These are phyloP conservation scores for Eutrema salsugineum DNA, from an alignment of 441 rosid species.

Conservation along the genomic window DNA sequence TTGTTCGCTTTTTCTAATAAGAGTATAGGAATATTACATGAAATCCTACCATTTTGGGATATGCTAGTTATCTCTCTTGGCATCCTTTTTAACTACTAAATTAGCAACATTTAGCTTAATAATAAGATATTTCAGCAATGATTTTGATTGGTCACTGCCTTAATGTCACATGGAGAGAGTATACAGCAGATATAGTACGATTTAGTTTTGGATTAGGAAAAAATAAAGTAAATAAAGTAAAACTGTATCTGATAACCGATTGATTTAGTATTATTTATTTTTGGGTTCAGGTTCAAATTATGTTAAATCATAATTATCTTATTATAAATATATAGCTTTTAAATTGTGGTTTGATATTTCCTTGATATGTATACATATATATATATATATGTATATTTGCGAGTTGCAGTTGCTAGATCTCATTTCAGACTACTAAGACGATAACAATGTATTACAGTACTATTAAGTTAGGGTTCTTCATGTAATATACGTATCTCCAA, in stretches of 20 bases:
- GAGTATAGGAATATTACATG: constrained; percentile 11
- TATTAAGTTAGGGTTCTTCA: neutral
- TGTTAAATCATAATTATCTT: neutral
- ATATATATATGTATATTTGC: too few species aligned
- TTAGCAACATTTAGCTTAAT: neutral
- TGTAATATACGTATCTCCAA: neutral
- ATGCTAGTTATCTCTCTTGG: constrained; percentile 22
- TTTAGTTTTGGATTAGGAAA: neutral
- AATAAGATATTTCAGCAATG: constrained; percentile 3
- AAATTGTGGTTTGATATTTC: neutral
- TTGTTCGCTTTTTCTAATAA: constrained; percentile 13
- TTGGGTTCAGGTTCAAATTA: neutral
- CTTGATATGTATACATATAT: too few species aligned
- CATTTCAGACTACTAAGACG: neutral
- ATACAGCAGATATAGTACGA: neutral
- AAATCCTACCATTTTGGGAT: constrained; percentile 25
- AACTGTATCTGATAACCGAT: neutral
- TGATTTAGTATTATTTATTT: neutral
- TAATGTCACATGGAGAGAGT: constrained; percentile 3
- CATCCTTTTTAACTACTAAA: neutral
- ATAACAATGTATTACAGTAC: neutral
- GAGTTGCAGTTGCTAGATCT: neutral
- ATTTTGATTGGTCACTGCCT: constrained; percentile 10
- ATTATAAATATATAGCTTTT: neutral
- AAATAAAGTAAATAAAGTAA: neutral